phyloP scores from a whole-genome alignment of 2,329 filamentous ascomycete species.

The Piedraia hortae region DNA sequence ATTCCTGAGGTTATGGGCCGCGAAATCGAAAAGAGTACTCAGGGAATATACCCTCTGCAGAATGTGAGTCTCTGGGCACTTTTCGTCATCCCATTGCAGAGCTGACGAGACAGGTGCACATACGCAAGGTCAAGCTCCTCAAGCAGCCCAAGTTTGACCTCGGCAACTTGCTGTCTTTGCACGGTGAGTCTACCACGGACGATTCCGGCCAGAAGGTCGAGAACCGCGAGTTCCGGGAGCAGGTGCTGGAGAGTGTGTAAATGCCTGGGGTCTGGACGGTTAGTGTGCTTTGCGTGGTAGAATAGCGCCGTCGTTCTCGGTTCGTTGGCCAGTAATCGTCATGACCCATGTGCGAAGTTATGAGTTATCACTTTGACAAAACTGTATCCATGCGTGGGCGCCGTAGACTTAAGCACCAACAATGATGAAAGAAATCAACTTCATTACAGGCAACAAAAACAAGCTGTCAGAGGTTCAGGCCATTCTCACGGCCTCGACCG shows the following conservation, averaged over 20 bases:
- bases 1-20: constrained; percentile 98
- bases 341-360: no score
- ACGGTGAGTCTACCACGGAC: constrained; percentile 89
- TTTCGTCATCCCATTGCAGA: constrained; percentile 10
- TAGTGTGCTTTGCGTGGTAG: no score
- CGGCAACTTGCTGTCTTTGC: constrained; percentile 78
- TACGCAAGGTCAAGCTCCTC: constrained; percentile 98
- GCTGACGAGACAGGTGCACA: constrained; percentile 47
- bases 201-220: constrained; percentile 95
- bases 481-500: constrained; percentile 39
- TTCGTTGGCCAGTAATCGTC: no score
- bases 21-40: constrained; percentile 97
- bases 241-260: constrained; percentile 81
- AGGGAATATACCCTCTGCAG: constrained; percentile 98
- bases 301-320: no score
- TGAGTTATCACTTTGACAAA: no score
- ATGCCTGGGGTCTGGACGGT: no score
- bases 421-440: constrained; percentile 35
- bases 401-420: no score
- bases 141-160: constrained; percentile 99
- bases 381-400: no score
- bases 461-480: constrained; percentile 75
- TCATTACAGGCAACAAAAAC: constrained; percentile 90
- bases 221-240: constrained; percentile 90
- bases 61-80: constrained; percentile 34